Evolutionary conservation across 257 asterid species (phyloP), one percentile per base, ranked within the genome.

Genomic region (Haberlea rhodopensis): DNA sequence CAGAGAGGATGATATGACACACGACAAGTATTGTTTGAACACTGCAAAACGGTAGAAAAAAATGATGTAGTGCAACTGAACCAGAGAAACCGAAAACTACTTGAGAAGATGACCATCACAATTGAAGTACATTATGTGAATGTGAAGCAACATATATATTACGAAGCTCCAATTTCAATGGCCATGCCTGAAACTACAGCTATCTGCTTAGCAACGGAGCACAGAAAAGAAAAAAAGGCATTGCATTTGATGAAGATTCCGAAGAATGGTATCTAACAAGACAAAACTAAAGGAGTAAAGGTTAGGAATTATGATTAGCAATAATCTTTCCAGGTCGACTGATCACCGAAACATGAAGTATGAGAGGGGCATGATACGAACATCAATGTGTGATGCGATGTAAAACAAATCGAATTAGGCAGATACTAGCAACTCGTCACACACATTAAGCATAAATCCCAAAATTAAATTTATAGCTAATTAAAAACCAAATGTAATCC

Each of bases 1-100:
- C 99, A 94, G 40, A 94, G 96, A 69, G 99, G 99, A 78, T 94
- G 99, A 77, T 79, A 94, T 52, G 99, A 87, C 76, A 90, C 97
- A 59, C 91, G 71, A 56, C 99, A 94, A 67, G 75, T 77, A 69
- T 63, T 48, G 79, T 94, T 90, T 56, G 96, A 94, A 73, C 99
- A 94, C 99, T 94, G 95, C 76, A 78, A 69, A 65, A 70, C 46
- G 43, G 53, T 54, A 45, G 60, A n/a, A 68, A 26, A 56, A 53
- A 72, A 66, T 55, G 53, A 64, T 51, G 43, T 63, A 34, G 64
- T 5, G 25, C 26, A 29, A 55, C 23, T 52, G 60, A 66, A 71
- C 27, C 7, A 24, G 37, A 84, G 46, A 27, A 63, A 65, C 29
- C 29, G 5, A 26, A 43, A 59, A 19, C 5, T 20, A 13, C 51